Conservation (phyloP, 495 filamentous ascomycete species). For the Chlorociboria aeruginascens region DNA sequence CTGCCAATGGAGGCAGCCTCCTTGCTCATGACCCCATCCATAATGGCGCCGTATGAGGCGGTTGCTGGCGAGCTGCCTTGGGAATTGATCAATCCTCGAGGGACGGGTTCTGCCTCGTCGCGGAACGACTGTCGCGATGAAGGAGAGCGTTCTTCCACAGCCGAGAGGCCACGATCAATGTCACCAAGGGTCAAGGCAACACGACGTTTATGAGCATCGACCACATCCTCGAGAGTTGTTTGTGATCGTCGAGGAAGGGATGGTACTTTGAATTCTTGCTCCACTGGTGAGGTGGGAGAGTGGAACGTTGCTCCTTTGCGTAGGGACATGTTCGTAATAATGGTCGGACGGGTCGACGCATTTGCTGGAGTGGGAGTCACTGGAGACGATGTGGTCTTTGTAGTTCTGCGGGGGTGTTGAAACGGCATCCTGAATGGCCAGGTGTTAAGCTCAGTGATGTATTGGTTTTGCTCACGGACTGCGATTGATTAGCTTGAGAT, state of each 20-base stretch:
- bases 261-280: constrained; percentile 24
- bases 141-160: constrained; percentile 18
- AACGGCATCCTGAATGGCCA: constrained; percentile 19
- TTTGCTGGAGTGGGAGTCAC: constrained; percentile 17
- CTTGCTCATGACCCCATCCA: constrained; percentile 22
- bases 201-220: constrained; percentile 41
- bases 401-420: constrained; percentile 17
- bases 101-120: constrained; percentile 38
- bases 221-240: constrained; percentile 49
- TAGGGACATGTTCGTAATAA: constrained; percentile 42
- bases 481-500: constrained; percentile 16
- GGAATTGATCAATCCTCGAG: constrained; percentile 36
- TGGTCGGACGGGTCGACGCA: constrained; percentile 18
- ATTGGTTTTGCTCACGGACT: constrained; percentile 3
- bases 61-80: constrained; percentile 23
- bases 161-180: constrained; percentile 38
- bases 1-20: constrained; percentile 14
- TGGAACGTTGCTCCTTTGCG: constrained; percentile 56
- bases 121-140: constrained; percentile 23
- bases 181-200: constrained; percentile 36
- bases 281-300: constrained; percentile 25
- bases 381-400: constrained; percentile 20
- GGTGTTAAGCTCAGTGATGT: constrained; percentile 1
- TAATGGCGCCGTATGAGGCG: constrained; percentile 19
- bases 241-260: constrained; percentile 47